Conservation (phyloP, 2,329 filamentous ascomycete genomes). For the Ophiostoma triangulosporum region DNA sequence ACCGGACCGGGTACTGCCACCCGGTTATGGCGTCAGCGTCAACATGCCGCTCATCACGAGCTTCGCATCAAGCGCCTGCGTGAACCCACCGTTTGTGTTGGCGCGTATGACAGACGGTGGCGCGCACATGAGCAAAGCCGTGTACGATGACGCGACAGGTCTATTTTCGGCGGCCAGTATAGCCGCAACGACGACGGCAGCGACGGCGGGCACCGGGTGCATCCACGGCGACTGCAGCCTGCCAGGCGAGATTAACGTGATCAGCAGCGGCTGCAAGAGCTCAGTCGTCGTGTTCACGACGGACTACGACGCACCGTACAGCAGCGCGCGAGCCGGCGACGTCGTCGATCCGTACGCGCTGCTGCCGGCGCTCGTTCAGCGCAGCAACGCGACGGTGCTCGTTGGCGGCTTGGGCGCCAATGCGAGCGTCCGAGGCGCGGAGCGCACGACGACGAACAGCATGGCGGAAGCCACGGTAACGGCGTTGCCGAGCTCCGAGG, state of each 20-base stretch:
- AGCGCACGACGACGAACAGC: not conserved
- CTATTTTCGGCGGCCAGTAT: slow-evolving; percentile 11
- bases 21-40: slow-evolving; percentile 16
- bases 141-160: slow-evolving; percentile 12
- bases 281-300: slow-evolving; percentile 14
- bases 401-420: slow-evolving; percentile 11
- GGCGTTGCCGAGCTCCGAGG: not conserved
- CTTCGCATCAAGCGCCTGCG: slow-evolving; percentile 10
- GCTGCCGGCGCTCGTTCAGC: slow-evolving; percentile 10
- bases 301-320: slow-evolving; percentile 12
- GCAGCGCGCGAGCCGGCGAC: not conserved
- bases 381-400: slow-evolving; percentile 2
- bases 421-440: slow-evolving; percentile 4
- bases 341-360: slow-evolving; percentile 4
- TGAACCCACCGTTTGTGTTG: slow-evolving; percentile 16
- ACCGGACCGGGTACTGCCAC: slow-evolving; percentile 13
- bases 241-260: slow-evolving; percentile 8
- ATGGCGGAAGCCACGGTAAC: not conserved
- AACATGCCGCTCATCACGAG: slow-evolving; percentile 16
- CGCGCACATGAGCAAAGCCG: slow-evolving; percentile 8
- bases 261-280: slow-evolving; percentile 12
- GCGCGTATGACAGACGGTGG: slow-evolving; percentile 10
- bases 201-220: slow-evolving; percentile 8
- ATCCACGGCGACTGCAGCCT: slow-evolving; percentile 12
- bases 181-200: too few species aligned